Evolutionary conservation across 352 stramenopile species (phyloP).

Genomic region (Pythium insidiosum): DNA sequence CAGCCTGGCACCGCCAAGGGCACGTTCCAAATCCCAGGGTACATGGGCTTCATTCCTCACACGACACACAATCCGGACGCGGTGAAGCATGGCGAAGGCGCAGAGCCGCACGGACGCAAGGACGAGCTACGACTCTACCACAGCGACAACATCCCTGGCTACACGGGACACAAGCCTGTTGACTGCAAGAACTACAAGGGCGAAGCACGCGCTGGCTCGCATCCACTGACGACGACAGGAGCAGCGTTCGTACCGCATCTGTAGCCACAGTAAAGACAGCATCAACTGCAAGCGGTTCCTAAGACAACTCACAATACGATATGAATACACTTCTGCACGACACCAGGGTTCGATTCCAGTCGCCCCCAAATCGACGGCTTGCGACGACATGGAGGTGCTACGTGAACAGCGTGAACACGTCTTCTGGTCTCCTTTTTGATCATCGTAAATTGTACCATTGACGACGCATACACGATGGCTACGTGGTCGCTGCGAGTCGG

Average conservation of each 20-base stretch:
- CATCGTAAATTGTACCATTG: too few species aligned
- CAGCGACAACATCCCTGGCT: conserved; percentile 75
- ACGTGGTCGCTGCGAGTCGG: conserved; percentile 25
- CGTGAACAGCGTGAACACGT: too few species aligned
- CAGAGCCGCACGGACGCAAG: conserved; percentile 21
- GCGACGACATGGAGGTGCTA: too few species aligned
- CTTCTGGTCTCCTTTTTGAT: too few species aligned
- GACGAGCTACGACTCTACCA: conserved; percentile 65
- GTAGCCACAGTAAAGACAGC: too few species aligned
- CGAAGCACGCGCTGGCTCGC: conserved; percentile 52
- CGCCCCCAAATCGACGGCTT: too few species aligned
- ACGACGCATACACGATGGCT: too few species aligned
- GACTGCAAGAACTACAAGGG: conserved; percentile 77
- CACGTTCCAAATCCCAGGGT: conserved; percentile 79
- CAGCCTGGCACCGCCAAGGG: conserved; percentile 56
- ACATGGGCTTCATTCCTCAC: conserved; percentile 58
- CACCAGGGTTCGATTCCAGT: too few species aligned
- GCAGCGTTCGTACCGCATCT: conserved; percentile 46
- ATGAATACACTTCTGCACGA: too few species aligned
- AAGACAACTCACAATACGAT: too few species aligned
- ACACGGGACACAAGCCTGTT: conserved; percentile 71
- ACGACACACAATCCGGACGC: conserved; percentile 52
- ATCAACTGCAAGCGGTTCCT: too few species aligned
- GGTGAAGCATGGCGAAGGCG: conserved; percentile 42
- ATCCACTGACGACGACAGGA: conserved; percentile 52